Percentiles rank a stretch among this genome's conserved stretches.
Evolutionary conservation across 192 early-diverging fungal species (phyloP).

Genomic region (Paraglomus brasilianum): DNA sequence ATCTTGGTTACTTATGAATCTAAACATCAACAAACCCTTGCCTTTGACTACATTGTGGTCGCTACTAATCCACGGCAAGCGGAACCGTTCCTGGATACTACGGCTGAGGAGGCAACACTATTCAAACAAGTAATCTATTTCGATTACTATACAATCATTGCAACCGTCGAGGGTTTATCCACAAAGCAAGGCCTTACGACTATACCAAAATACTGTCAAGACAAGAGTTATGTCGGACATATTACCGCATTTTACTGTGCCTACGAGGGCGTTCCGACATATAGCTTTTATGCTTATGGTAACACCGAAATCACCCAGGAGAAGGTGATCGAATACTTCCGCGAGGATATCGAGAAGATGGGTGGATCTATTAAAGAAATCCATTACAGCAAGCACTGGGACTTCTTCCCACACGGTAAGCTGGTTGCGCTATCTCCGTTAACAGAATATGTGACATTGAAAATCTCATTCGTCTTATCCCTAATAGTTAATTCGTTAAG

Average conservation of each 20-base stretch:
- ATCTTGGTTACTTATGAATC: not conserved
- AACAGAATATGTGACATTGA: not conserved
- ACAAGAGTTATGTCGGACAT: constrained; percentile 21
- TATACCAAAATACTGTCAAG: constrained; percentile 16
- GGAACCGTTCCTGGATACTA: not conserved
- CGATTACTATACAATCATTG: constrained; percentile 24
- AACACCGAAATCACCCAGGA: not conserved
- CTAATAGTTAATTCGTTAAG: constrained; percentile 15
- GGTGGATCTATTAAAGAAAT: constrained; percentile 15
- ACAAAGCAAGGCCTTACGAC: constrained; percentile 22
- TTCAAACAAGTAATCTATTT: constrained; percentile 1
- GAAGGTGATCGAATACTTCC: constrained; percentile 9
- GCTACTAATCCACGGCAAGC: constrained; percentile 24
- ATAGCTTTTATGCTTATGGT: constrained; percentile 19
- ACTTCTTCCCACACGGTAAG: constrained; percentile 30
- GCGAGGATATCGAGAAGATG: constrained; percentile 11
- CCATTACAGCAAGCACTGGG: constrained; percentile 27
- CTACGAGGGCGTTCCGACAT: constrained; percentile 7
- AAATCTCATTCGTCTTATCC: not conserved
- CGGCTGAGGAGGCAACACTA: not conserved
- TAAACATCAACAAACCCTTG: too few species aligned
- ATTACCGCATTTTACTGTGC: constrained; percentile 18
- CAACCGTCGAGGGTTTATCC: constrained; percentile 2
- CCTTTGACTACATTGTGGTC: constrained; percentile 15
- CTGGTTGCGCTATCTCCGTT: not conserved